Base-by-base conservation (phyloP, 192 early-diverging fungal species). In the Dimargaris cristalligena region DNA sequence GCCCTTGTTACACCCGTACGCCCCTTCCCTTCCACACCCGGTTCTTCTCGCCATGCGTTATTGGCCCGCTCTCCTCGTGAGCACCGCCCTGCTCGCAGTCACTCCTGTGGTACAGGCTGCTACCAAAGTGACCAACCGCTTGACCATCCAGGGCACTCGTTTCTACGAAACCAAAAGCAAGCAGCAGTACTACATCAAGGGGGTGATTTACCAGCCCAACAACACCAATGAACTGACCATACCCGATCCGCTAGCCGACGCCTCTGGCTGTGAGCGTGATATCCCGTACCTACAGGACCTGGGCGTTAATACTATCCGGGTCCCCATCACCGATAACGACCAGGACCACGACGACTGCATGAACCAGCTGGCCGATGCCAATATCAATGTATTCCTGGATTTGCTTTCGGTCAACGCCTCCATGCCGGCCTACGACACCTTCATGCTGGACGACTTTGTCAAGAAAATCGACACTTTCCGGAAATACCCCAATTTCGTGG, bases 171-270 rank as follows among this genome's bases (percentile, higher is more conserved):
- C 71, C 9, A 79, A 81, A 48, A 79, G 81, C 3, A 79, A 81
- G 67, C 74, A 82, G 33, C 83, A 87, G 65, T 82, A 85, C 67
- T 87, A 74, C 51, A 79, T 85, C 68, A 87, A 85, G 65, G 85
- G 83, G 30, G 72, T 85, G 4, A 78, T 80, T 0, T 87, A 87
- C 52, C 85, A 85, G 63, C 85, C 85, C 25, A 68, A 71, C 52
- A 67, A 72, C 20, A 70, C 70, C 0, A 49, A 71, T 25, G 64
- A 60, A 23, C 44, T 45, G 41, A 67, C 70, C 30, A 65, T 59
- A 34, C 60, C 57, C 16, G 84, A 84, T 62, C 82, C 82, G 23
- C 72, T 87, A 46, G 70, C 80, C 8, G 80, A 83, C 62, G 65
- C 71, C 13, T 65, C 60, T 26, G 79, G 74, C 26, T 87, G 84